Evolutionary conservation across 2,329 filamentous ascomycete species (phyloP).

Genomic region (Xylaria multiplex): DNA sequence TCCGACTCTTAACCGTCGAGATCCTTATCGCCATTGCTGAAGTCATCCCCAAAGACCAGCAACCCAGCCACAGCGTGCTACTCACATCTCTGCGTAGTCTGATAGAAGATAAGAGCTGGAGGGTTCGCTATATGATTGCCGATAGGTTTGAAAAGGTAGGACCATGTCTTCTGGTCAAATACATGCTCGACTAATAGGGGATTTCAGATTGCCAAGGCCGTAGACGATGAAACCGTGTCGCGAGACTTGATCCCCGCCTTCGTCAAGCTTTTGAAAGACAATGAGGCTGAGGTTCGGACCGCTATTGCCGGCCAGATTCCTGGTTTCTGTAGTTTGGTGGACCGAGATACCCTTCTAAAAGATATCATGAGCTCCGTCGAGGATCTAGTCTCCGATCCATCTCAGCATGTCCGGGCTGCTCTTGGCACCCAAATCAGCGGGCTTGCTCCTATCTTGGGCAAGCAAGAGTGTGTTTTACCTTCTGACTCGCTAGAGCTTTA

Average conservation of each 20-base stretch:
- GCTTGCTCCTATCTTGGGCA: conserved; percentile 94
- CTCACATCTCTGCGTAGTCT: conserved; percentile 89
- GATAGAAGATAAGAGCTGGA: conserved; percentile 99
- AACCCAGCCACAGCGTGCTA: conserved; percentile 93
- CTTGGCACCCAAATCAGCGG: conserved; percentile 97
- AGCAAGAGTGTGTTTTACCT: conserved; percentile 79
- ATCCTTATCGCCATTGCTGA: conserved; percentile 96
- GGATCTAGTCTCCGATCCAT: conserved; percentile 93
- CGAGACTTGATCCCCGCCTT: conserved; percentile 96
- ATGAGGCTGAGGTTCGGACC: conserved; percentile 95
- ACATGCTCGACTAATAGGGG: conserved; percentile 3
- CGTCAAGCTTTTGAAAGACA: conserved; percentile 97
- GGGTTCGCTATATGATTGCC: conserved; percentile 98
- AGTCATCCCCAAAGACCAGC: conserved; percentile 97
- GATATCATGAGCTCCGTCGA: conserved; percentile 98
- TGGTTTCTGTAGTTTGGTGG: conserved; percentile 91
- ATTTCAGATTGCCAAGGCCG: conserved; percentile 90
- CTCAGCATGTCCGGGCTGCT: conserved; percentile 95
- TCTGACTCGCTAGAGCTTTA: conserved; percentile 32
- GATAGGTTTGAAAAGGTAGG: conserved; percentile 95
- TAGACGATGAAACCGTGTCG: conserved; percentile 94
- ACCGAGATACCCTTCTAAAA: conserved; percentile 86
- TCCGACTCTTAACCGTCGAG: conserved; percentile 93
- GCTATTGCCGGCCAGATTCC: conserved; percentile 98
- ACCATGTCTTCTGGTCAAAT: conserved; percentile 23